Evolutionary conservation across 306 rosid species (phyloP).

Genomic region (Oemleria cerasiformis): DNA sequence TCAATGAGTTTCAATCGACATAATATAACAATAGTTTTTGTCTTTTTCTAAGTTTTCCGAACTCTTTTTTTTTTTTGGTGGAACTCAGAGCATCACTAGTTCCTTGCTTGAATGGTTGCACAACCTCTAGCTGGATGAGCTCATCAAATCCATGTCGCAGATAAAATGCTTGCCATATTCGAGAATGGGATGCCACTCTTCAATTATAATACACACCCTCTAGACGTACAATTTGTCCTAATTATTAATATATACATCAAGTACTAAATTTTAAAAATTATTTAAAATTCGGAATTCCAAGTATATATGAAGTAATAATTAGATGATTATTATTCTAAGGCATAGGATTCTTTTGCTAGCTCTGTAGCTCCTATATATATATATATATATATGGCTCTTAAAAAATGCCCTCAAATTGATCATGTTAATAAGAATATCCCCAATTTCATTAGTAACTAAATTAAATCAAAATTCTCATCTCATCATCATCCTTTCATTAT

Average conservation of each 20-base stretch:
- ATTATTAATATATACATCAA: background rate
- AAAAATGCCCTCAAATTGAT: slow-evolving; percentile 10
- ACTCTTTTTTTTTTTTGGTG: too few relatives aligned
- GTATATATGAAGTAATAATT: background rate
- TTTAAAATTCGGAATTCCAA: too few relatives aligned
- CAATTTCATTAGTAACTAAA: background rate
- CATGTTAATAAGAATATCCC: slow-evolving; percentile 31
- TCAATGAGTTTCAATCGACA: too few relatives aligned
- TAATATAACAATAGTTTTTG: too few relatives aligned
- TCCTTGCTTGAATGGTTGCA: slow-evolving; percentile 4
- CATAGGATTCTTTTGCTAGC: slow-evolving; percentile 39
- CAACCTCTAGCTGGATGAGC: background rate
- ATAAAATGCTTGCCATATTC: slow-evolving; percentile 14
- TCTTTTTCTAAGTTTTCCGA: too few relatives aligned
- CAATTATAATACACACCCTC: slow-evolving; percentile 8
- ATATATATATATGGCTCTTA: slow-evolving; percentile 12
- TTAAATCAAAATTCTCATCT: slow-evolving; percentile 8
- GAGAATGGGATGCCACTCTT: slow-evolving; percentile 45
- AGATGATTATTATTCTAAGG: slow-evolving; percentile 31
- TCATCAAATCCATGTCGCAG: slow-evolving; percentile 3
- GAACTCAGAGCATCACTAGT: background rate
- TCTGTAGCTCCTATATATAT: too few relatives aligned
- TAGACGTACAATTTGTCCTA: slow-evolving; percentile 13
- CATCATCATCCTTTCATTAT: slow-evolving; percentile 32
- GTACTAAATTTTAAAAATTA: background rate